Conservation (phyloP, 2,329 filamentous ascomycete species). For the Ceratocystis cubensis region DNA sequence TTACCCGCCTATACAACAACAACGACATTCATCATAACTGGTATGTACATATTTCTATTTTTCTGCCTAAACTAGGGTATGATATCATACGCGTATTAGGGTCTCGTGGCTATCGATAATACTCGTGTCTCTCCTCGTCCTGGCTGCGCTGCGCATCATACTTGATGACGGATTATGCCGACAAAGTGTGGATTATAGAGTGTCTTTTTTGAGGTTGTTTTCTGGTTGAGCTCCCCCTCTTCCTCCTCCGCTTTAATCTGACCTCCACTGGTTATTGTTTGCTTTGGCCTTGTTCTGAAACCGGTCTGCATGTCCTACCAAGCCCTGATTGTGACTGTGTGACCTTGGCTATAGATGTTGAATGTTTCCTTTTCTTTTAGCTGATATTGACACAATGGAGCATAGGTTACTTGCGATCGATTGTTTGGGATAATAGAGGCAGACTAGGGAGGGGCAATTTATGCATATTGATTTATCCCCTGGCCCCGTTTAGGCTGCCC, state of each 20-base stretch:
- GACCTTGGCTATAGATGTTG: background rate
- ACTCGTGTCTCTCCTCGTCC: too few species aligned
- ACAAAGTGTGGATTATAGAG: too few species aligned
- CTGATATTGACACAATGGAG: background rate
- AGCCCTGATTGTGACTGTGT: background rate
- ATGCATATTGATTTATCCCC: background rate
- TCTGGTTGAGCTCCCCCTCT: too few species aligned
- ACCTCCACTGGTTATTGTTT: too few species aligned
- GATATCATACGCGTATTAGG: background rate
- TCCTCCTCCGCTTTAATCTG: too few species aligned
- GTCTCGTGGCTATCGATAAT: background rate
- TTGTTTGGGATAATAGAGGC: background rate
- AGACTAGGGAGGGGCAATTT: background rate
- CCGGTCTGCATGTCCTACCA: background rate
- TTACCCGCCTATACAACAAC: too few species aligned
- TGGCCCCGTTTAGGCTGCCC: too few species aligned
- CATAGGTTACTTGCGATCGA: background rate
- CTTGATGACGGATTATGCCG: too few species aligned
- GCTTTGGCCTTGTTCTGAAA: too few species aligned
- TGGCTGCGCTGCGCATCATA: too few species aligned
- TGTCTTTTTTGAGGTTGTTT: too few species aligned
- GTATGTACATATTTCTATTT: background rate
- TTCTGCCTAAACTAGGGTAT: constrained; percentile 4
- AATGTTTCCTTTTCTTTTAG: background rate
- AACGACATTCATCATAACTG: too few species aligned